Conservation (phyloP, 345 rosid species). For the Ceriops decandra region DNA sequence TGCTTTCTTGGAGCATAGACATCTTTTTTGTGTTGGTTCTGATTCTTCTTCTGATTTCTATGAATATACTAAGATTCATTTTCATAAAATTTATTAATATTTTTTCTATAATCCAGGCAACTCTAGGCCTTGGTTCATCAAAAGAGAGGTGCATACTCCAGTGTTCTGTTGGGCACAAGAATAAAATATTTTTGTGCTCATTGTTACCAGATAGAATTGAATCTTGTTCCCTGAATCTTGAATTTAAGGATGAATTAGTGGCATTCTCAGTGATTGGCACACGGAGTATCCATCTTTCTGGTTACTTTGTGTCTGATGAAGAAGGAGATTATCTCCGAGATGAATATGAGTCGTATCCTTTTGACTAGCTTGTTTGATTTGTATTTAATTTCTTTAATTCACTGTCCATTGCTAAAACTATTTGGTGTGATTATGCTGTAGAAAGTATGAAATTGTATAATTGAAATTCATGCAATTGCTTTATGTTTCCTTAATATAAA, state of each 20-base stretch:
- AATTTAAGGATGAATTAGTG: slow-evolving; percentile 63
- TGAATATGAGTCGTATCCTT: slow-evolving; percentile 79
- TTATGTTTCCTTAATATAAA: slow-evolving; percentile 24
- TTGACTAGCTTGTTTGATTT: slow-evolving; percentile 3
- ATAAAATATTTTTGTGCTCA: slow-evolving; percentile 68
- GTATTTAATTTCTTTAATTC: no score
- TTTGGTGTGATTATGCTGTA: background rate
- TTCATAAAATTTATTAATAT: background rate
- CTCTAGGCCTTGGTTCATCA: slow-evolving; percentile 70
- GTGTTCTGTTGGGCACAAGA: slow-evolving; percentile 59
- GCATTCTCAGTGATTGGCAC: slow-evolving; percentile 70
- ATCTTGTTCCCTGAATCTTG: slow-evolving; percentile 71
- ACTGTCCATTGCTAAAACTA: no score
- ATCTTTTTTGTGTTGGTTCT: no score
- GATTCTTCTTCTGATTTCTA: no score
- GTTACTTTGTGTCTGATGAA: slow-evolving; percentile 57
- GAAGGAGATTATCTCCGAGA: slow-evolving; percentile 48
- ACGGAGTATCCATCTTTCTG: slow-evolving; percentile 81
- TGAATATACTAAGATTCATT: no score
- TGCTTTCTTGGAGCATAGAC: no score
- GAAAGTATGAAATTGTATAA: background rate
- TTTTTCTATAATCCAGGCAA: slow-evolving; percentile 53
- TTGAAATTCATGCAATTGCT: background rate
- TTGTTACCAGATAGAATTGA: slow-evolving; percentile 66
- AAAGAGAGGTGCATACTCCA: slow-evolving; percentile 64